These are phyloP conservation scores for Sclerotinia sclerotiorum DNA, from an alignment of 2,329 filamentous ascomycete species.

Conservation along the genomic window DNA sequence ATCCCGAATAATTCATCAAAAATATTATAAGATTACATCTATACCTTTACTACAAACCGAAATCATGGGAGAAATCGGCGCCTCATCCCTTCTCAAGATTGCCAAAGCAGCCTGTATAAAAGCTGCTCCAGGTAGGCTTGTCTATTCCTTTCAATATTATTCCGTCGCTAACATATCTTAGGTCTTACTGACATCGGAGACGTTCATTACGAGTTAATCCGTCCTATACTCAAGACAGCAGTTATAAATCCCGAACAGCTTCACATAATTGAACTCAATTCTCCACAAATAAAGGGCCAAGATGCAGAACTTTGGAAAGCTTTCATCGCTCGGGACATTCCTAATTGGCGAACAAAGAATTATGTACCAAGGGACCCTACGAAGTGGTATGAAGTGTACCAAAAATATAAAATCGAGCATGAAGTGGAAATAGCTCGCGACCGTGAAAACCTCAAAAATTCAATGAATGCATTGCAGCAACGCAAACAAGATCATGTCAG, in stretches of 20 bases:
- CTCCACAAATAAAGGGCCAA: conserved; percentile 71
- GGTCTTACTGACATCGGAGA: conserved; percentile 69
- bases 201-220: conserved; percentile 64
- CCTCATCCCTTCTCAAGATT: conserved; percentile 52
- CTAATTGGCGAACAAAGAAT: conserved; percentile 60
- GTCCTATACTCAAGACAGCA: conserved; percentile 65
- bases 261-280: conserved; percentile 69
- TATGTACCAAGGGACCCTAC: conserved; percentile 64
- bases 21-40: not conserved
- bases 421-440: conserved; percentile 57
- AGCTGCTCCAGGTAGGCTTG: conserved; percentile 47
- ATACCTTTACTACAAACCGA: not conserved
- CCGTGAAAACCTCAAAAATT: conserved; percentile 54
- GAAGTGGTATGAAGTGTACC: conserved; percentile 78
- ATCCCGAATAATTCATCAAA: not conserved
- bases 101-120: conserved; percentile 53
- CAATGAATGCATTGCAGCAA: conserved; percentile 57
- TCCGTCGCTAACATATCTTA: conserved; percentile 33
- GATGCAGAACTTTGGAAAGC: conserved; percentile 73
- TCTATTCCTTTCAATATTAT: not conserved
- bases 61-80: conserved; percentile 2
- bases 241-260: conserved; percentile 75
- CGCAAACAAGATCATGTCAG: conserved; percentile 58
- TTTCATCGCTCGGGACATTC: conserved; percentile 76
- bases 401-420: conserved; percentile 62